Evolutionary conservation across 2,329 filamentous ascomycete species (phyloP).

Genomic region (Alternaria brassicae): DNA sequence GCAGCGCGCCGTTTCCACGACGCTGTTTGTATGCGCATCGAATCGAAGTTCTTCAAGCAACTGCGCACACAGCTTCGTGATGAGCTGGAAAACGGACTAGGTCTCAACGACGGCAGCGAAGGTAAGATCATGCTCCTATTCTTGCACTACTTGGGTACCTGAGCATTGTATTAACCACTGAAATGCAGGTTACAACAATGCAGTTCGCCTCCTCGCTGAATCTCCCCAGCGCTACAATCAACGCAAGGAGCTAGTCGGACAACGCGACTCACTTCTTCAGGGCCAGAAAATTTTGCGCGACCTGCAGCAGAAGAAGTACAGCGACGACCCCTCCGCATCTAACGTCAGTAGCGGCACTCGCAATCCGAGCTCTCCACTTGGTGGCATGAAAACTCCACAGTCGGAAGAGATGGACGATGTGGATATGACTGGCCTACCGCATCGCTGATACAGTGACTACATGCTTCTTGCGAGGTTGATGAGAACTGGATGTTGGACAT

Average conservation of each 20-base stretch:
- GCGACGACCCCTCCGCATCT: not conserved
- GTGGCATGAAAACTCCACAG: not conserved
- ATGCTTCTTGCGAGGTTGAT: not conserved
- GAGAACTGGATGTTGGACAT: too few species aligned
- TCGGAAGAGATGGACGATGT: not conserved
- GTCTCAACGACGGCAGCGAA: constrained; percentile 26
- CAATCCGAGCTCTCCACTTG: not conserved
- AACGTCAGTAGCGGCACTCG: not conserved
- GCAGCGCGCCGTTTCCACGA: constrained; percentile 72
- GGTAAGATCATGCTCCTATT: constrained; percentile 24
- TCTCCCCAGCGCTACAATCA: constrained; percentile 14
- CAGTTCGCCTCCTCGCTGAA: constrained; percentile 23
- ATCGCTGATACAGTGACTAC: not conserved
- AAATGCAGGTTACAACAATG: constrained; percentile 13
- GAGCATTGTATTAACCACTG: not conserved
- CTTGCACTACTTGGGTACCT: not conserved
- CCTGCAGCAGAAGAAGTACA: constrained; percentile 28
- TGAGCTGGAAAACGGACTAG: constrained; percentile 34
- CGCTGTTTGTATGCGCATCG: constrained; percentile 49
- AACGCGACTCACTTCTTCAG: constrained; percentile 19
- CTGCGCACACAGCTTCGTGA: constrained; percentile 30
- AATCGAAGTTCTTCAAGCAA: constrained; percentile 46
- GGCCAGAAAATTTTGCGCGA: constrained; percentile 22
- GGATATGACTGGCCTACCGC: not conserved
- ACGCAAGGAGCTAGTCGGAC: constrained; percentile 18